Conservation (phyloP, 768 basidiomycete species). For the Sporobolomyces pararoseus region DNA sequence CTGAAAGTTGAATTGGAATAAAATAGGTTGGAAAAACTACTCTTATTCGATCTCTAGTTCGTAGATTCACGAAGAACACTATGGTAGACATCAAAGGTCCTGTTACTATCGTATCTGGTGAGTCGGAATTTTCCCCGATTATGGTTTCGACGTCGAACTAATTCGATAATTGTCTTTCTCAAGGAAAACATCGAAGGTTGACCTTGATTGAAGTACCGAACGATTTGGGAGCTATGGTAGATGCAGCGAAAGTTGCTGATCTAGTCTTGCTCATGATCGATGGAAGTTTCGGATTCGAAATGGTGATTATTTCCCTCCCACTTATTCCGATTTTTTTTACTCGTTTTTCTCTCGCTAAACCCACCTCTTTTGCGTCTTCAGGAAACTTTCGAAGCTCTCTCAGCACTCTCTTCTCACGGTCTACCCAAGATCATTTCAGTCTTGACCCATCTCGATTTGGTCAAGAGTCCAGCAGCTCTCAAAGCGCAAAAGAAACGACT, state of each 20-base stretch:
- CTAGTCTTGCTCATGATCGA: conserved; percentile 96
- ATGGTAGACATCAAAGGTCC: conserved; percentile 85
- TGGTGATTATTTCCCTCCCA: conserved; percentile 58
- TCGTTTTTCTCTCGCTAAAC: no score
- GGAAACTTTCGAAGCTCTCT: conserved; percentile 99
- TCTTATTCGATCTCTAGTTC: conserved; percentile 80
- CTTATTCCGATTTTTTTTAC: not conserved
- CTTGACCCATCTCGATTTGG: conserved; percentile 91
- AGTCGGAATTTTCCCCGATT: conserved; percentile 2
- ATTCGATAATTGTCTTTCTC: no score
- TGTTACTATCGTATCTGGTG: conserved; percentile 80
- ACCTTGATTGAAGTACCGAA: conserved; percentile 97
- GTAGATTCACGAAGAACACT: conserved; percentile 89
- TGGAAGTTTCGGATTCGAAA: conserved; percentile 96
- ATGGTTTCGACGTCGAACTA: no score
- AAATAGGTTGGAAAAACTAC: conserved; percentile 79
- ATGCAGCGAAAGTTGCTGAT: conserved; percentile 94
- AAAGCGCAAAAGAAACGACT: conserved; percentile 86
- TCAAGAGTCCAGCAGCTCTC: conserved; percentile 82
- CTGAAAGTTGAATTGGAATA: not conserved
- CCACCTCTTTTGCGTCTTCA: conserved; percentile 47
- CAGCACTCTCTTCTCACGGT: conserved; percentile 92
- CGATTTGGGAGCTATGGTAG: conserved; percentile 97
- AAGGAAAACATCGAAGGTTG: conserved; percentile 78
- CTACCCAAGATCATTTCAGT: conserved; percentile 98